Base-by-base conservation (phyloP, 2,329 filamentous ascomycete species). In the Pestalotiopsis fici region DNA sequence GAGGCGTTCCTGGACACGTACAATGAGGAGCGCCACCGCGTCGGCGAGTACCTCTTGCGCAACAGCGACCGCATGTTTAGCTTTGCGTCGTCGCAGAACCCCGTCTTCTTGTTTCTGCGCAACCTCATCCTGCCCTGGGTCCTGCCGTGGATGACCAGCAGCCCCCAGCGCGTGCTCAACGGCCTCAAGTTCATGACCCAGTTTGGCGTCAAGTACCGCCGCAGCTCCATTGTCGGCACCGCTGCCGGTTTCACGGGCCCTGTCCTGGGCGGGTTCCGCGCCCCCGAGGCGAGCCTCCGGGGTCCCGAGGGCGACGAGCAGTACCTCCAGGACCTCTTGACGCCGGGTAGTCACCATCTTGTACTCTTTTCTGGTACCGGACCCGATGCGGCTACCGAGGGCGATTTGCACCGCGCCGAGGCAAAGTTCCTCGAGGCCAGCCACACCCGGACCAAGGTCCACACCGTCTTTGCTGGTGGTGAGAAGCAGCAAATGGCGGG, bases 1-100 rank as follows among this genome's bases (percentile, higher is more conserved):
- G 74, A 81, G 11, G 70, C 75, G 0, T 75, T 88, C 1, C 77
- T 88, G 0, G 77, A 84, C 61, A 83, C 79, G 13, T 87, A 87
- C 71, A 78, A 83, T 64, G 69, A 72, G 2, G 85, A 87, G 71
- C 81, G 86, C 6, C 78, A 79, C 18, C 80, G 83, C 2, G 82
- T 87, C 47, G 85, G 85, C 0, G 69, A 77, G 9, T 77, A 76
- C 28, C 76, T 87, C 0, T 72, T 84, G 4, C 67, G 76, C 13
- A 78, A 77, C 2, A 85, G 83, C 0, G 83, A 85, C 67, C 71
- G 72, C 1, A 68, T 79, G 2, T 85, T 85, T 67, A 78, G 72
- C 31, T 74, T 77, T n/a, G 71, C 80, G 15, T 75, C 80, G 0
- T 79, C 77, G 1, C 74, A 74, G 13, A 81, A 77, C 65, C 75